These are phyloP conservation scores for Coniella lustricola DNA, from an alignment of 2,329 filamentous ascomycete species.

Conservation along the genomic window DNA sequence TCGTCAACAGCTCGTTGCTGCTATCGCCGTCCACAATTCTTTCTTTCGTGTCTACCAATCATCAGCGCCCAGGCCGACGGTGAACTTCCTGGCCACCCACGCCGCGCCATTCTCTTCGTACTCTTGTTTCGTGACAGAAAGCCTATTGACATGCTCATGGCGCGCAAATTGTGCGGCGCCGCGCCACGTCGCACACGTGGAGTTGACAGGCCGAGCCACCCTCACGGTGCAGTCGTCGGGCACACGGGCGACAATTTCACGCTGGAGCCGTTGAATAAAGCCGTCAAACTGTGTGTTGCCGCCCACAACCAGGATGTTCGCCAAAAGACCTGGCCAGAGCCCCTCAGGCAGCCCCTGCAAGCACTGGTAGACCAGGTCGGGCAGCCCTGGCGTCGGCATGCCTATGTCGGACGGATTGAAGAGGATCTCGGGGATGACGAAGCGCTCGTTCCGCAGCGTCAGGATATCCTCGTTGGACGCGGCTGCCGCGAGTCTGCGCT, in stretches of 20 bases:
- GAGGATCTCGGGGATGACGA: conserved; percentile 80
- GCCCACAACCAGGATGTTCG: conserved; percentile 84
- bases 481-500: conserved; percentile 38
- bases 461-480: conserved; percentile 67
- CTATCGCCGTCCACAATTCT: too few species aligned
- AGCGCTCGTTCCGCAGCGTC: conserved; percentile 85
- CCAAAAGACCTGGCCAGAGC: conserved; percentile 73
- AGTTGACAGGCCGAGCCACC: conserved; percentile 62
- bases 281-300: conserved; percentile 76
- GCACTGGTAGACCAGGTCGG: conserved; percentile 75
- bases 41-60: background rate
- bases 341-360: conserved; percentile 70
- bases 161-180: conserved; percentile 74
- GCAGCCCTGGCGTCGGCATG: conserved; percentile 73
- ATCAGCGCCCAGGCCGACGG: conserved; percentile 27
- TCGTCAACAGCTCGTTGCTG: too few species aligned
- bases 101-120: conserved; percentile 79
- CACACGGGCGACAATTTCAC: conserved; percentile 63
- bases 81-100: conserved; percentile 70
- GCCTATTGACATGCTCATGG: conserved; percentile 57
- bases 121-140: conserved; percentile 78
- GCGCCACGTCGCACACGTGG: conserved; percentile 75
- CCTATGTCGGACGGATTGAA: conserved; percentile 84
- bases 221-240: conserved; percentile 73
- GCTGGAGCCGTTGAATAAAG: conserved; percentile 71